Evolutionary conservation across 352 stramenopile species (phyloP).

Genomic region (Phytophthora podocarpi): DNA sequence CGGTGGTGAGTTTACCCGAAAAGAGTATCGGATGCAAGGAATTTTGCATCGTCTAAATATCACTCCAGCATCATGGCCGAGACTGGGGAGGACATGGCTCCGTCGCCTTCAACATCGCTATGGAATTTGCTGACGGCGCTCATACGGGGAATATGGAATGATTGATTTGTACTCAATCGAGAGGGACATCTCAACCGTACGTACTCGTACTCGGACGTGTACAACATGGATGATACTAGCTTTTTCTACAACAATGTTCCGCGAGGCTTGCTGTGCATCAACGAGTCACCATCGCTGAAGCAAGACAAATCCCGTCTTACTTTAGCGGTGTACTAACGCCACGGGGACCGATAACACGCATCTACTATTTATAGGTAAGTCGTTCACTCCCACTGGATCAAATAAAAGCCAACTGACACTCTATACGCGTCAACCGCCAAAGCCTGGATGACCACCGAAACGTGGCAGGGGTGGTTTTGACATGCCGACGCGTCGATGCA

Average conservation of each 20-base stretch:
- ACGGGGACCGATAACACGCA: neutral
- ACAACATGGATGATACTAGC: too few species aligned
- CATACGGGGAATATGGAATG: neutral
- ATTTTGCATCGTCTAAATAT: neutral
- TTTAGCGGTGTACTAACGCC: too few species aligned
- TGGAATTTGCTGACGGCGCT: neutral
- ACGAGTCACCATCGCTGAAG: neutral
- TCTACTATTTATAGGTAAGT: neutral
- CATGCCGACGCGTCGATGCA: too few species aligned
- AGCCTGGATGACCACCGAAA: neutral
- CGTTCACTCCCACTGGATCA: too few species aligned
- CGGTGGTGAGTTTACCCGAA: too few species aligned
- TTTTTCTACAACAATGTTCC: constrained; percentile 1
- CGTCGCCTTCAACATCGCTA: too few species aligned
- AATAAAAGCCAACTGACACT: neutral
- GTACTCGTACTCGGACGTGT: neutral
- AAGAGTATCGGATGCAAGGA: too few species aligned
- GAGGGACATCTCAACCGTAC: neutral
- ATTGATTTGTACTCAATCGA: neutral
- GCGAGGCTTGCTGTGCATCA: neutral
- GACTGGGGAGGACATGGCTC: neutral
- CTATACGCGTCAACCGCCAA: neutral
- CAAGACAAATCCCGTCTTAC: neutral
- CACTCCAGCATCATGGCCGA: neutral
- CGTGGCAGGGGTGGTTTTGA: too few species aligned